Evolutionary conservation across 2,329 filamentous ascomycete species (phyloP).

Genomic region (Pleomassaria siparia): DNA sequence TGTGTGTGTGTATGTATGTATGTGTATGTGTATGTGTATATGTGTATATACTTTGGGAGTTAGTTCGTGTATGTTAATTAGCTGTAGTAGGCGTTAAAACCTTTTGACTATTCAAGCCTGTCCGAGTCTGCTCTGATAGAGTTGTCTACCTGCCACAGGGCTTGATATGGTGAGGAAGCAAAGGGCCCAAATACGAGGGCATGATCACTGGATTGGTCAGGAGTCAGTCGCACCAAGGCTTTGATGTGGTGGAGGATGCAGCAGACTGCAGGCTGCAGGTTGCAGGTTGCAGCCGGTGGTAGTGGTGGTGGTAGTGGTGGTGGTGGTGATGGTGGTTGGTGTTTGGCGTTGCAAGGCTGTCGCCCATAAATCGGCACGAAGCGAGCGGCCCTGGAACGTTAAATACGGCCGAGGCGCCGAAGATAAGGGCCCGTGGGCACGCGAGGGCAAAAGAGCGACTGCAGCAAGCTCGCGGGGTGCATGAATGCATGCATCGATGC

Average conservation of each 20-base stretch:
- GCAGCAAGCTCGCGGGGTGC: not conserved
- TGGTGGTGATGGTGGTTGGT: too few relatives aligned
- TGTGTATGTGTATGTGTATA: too few relatives aligned
- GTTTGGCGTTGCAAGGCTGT: too few relatives aligned
- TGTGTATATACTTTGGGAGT: constrained; percentile 1
- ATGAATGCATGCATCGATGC: constrained; percentile 22
- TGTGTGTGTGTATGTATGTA: too few relatives aligned
- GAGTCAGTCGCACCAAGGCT: constrained; percentile 6
- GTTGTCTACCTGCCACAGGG: constrained; percentile 18
- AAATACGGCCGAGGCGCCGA: constrained; percentile 4
- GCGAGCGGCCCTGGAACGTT: constrained; percentile 2
- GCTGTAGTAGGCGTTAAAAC: not conserved
- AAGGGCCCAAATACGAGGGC: constrained; percentile 9
- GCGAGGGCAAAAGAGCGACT: not conserved
- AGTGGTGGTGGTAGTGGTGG: not conserved
- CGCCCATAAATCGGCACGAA: too few relatives aligned
- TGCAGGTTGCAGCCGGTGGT: not conserved
- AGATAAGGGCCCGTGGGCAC: not conserved
- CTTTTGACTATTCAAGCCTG: not conserved
- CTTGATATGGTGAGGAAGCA: constrained; percentile 11
- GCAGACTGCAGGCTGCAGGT: constrained; percentile 10
- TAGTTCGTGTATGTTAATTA: constrained; percentile 7
- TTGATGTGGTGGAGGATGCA: too few relatives aligned
- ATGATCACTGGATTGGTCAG: constrained; percentile 17
- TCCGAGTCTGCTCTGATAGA: constrained; percentile 1